Percentiles rank a stretch among this genome's conserved stretches.
These are phyloP conservation scores for Gaeumannomyces sp. DNA, from an alignment of 2,329 filamentous ascomycete genomes.

Conservation along the genomic window DNA sequence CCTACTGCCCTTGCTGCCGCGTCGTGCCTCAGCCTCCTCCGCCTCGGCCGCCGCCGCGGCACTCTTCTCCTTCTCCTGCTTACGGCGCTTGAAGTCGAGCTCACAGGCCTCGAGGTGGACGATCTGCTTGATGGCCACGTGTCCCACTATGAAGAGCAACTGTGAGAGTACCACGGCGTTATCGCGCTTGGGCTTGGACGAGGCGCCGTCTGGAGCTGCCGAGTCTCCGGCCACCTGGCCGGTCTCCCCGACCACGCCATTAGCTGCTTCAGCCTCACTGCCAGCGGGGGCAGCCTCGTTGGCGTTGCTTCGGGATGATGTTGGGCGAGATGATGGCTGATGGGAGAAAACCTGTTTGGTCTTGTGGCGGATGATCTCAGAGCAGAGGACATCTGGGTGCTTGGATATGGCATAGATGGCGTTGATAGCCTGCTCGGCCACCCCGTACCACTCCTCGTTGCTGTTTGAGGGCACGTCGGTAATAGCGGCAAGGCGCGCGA, in stretches of 20 bases:
- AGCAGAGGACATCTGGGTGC: conserved; percentile 88
- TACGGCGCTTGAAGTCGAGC: conserved; percentile 93
- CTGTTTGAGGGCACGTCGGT: conserved; percentile 80
- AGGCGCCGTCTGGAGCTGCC: neutral
- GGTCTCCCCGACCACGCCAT: neutral
- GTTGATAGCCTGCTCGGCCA: conserved; percentile 92
- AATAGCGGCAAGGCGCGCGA: conserved; percentile 74
- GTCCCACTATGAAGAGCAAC: conserved; percentile 88
- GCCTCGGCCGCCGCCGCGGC: conserved; percentile 39
- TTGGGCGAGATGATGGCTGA: conserved; percentile 17
- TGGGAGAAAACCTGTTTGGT: conserved; percentile 70
- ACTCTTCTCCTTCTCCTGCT: conserved; percentile 78
- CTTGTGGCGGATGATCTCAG: conserved; percentile 81
- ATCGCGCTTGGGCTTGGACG: conserved; percentile 49
- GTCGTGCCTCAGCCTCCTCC: conserved; percentile 23
- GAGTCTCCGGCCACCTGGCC: neutral
- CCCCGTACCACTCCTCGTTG: conserved; percentile 73
- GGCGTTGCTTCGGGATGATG: neutral
- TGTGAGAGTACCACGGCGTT: conserved; percentile 77
- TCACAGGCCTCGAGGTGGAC: conserved; percentile 97
- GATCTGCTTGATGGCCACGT: conserved; percentile 97
- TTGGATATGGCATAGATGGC: conserved; percentile 93
- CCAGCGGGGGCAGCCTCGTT: conserved; percentile 18
- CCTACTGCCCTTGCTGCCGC: conserved; percentile 29
- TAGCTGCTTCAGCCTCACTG: conserved; percentile 11